These are phyloP conservation scores for Tricholomella constricta DNA, from an alignment of 768 basidiomycete genomes.

Conservation along the genomic window DNA sequence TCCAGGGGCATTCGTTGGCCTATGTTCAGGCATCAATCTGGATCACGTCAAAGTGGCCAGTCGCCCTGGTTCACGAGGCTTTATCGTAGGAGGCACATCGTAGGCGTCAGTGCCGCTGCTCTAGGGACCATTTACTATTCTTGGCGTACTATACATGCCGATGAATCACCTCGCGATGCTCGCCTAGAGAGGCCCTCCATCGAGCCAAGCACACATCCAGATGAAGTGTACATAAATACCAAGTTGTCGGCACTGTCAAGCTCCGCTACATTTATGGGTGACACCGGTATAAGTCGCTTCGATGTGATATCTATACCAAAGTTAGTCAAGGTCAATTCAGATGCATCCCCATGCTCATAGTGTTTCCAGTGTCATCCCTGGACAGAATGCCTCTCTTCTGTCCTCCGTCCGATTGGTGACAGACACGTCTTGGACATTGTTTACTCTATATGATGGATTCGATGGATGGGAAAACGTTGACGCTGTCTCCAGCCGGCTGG, in stretches of 20 bases:
- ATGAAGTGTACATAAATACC: not conserved
- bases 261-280: not conserved
- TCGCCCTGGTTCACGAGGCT: not conserved
- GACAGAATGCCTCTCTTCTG: slow-evolving; percentile 3
- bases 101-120: slow-evolving; percentile 6
- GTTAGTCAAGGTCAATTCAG: slow-evolving; percentile 3
- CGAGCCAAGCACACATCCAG: not conserved
- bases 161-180: not conserved
- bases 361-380: not conserved
- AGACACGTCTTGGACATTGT: slow-evolving; percentile 31
- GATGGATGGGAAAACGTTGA: slow-evolving; percentile 30
- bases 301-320: slow-evolving; percentile 12
- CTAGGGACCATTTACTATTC: slow-evolving; percentile 8
- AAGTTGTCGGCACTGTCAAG: not conserved
- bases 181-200: too few relatives aligned
- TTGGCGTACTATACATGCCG: slow-evolving; percentile 1
- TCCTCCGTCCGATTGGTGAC: not conserved
- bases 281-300: slow-evolving; percentile 15
- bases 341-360: not conserved
- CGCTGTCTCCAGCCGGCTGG: slow-evolving; percentile 24
- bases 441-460: slow-evolving; percentile 34
- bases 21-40: not conserved
- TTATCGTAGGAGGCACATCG: not conserved
- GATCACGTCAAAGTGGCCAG: not conserved
- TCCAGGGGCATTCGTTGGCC: too few relatives aligned